These are phyloP conservation scores for Cucurbita pepo DNA, from an alignment of 306 rosid genomes.

Conservation along the genomic window DNA sequence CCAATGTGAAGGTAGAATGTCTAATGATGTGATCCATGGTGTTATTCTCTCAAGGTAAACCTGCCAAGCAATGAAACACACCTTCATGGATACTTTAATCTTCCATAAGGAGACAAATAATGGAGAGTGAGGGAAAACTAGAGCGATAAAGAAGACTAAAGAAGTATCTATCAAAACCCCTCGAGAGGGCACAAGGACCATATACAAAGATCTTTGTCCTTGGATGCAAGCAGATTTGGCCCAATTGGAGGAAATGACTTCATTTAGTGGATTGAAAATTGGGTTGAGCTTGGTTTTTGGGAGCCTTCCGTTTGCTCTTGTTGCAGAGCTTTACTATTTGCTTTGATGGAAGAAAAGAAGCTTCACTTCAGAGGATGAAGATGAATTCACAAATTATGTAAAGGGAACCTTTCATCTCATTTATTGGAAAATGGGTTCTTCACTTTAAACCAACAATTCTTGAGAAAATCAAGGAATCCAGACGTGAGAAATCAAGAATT, in stretches of 20 bases:
- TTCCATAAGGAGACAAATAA: no score
- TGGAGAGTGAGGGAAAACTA: no score
- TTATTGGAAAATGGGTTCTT: slow-evolving; percentile 20
- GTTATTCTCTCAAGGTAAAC: no score
- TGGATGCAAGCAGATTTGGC: no score
- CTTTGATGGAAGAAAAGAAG: slow-evolving; percentile 87
- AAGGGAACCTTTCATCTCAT: slow-evolving; percentile 30
- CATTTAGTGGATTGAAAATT: slow-evolving; percentile 3
- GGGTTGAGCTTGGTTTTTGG: slow-evolving; percentile 80
- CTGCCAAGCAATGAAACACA: no score
- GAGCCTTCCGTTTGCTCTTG: slow-evolving; percentile 72
- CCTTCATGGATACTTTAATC: no score
- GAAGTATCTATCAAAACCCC: no score
- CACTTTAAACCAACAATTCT: background rate
- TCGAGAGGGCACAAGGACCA: no score
- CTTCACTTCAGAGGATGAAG: slow-evolving; percentile 30
- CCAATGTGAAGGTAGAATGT: no score
- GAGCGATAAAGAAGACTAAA: no score
- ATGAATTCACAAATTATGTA: slow-evolving; percentile 24
- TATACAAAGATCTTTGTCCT: no score
- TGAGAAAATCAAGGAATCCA: slow-evolving; percentile 6
- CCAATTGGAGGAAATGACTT: background rate
- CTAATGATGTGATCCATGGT: no score
- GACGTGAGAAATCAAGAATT: slow-evolving; percentile 19
- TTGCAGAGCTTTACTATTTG: slow-evolving; percentile 84